Base-by-base conservation (phyloP, 1,284 basidiomycete species). In the Ceratobasidium sp. region DNA sequence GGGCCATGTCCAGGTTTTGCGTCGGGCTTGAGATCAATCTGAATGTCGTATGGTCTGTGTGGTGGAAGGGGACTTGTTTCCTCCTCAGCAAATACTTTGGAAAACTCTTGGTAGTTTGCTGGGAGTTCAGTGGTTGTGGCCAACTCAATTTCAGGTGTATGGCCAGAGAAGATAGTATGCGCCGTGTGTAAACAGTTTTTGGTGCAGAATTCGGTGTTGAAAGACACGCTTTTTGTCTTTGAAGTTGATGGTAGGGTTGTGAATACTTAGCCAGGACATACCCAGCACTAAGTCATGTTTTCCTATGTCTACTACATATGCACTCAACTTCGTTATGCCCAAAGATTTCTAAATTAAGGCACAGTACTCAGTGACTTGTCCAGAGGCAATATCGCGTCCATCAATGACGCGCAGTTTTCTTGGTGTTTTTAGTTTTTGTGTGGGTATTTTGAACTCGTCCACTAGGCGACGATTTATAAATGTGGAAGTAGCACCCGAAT, bases 11-110 rank as follows among this genome's bases (percentile, higher is more conserved):
- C 7, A 6, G 13, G 44, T 46, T 46, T 46, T 46, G 44, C 44
- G 44, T 46, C 44, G 6, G 66, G 55, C 40, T 71, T 73, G 1
- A 81, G 49, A 1, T 80, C 63, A 39, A 82, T 81, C 2, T 28
- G 5, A 15, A 76, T 73, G 64, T 82, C 79, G 56, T 81, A 80
- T n/a, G 46, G 23, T 18, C 64, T 55, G 60, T 81, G 80, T 3
- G 79, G 79, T 0, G 79, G 81, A n/a, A 81, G 69, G 3, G 39
- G 46, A 15, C 78, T 70, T 7, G 78, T 61, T 49, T 69, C 15
- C 18, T 53, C 49, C 28, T 80, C 77, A 0, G 77, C 70, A 66
- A 81, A 81, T 26, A 77, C 78, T 28, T 70, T 42, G 0, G 79
- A 23, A 26, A 67, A 76, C 0, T 80, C 70, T n/a, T 78, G 78